These are phyloP conservation scores for Bipolaris cookei DNA, from an alignment of 2,329 filamentous ascomycete genomes.

Conservation along the genomic window DNA sequence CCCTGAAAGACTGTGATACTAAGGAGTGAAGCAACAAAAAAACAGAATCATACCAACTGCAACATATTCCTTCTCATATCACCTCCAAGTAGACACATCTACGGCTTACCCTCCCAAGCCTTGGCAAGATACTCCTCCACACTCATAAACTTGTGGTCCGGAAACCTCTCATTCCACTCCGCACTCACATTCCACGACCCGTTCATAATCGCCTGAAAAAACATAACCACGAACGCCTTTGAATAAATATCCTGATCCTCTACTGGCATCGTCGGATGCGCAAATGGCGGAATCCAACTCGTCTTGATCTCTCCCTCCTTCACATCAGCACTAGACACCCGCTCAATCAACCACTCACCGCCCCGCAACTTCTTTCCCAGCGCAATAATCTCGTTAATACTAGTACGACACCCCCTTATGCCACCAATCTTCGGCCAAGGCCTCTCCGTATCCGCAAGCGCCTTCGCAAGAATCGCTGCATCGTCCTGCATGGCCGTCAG, in stretches of 20 bases:
- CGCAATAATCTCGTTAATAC: slow-evolving; percentile 35
- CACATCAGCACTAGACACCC: slow-evolving; percentile 57
- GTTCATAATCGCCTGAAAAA: slow-evolving; percentile 51
- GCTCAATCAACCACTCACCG: slow-evolving; percentile 50
- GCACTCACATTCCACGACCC: slow-evolving; percentile 55
- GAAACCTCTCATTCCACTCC: slow-evolving; percentile 56
- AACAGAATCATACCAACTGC: too few species aligned
- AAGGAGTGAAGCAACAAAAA: not conserved
- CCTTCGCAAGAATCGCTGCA: slow-evolving; percentile 31
- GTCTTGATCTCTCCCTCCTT: slow-evolving; percentile 50
- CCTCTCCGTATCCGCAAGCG: slow-evolving; percentile 29
- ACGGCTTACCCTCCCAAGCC: slow-evolving; percentile 52
- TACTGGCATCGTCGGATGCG: slow-evolving; percentile 45
- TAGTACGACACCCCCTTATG: slow-evolving; percentile 32
- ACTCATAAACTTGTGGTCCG: slow-evolving; percentile 53
- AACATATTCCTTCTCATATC: too few species aligned
- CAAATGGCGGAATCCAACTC: slow-evolving; percentile 51
- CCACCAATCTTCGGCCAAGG: slow-evolving; percentile 40
- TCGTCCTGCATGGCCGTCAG: slow-evolving; percentile 39
- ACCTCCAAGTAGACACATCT: not conserved
- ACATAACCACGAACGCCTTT: slow-evolving; percentile 51
- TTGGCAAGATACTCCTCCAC: slow-evolving; percentile 53
- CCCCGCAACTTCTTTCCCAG: slow-evolving; percentile 40
- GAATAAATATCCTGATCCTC: slow-evolving; percentile 46
- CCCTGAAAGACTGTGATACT: not conserved